Base-by-base conservation (phyloP, 139 green algal genomes). In the Chlamydomonas sphaeroides region DNA sequence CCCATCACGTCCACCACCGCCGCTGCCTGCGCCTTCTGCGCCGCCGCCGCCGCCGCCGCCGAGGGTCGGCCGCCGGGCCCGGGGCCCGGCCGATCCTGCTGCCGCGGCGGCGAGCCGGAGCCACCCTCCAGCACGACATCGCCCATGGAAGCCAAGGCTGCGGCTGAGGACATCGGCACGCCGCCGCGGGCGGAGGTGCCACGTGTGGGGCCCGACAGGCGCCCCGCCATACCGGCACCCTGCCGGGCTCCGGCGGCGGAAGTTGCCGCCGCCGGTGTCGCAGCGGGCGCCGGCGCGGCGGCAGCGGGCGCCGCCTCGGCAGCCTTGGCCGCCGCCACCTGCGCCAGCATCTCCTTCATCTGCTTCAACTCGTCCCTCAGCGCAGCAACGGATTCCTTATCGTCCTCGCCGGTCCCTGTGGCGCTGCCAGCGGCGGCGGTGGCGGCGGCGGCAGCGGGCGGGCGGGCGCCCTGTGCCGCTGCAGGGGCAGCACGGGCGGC, bases 101-200 rank as follows among this genome's bases (percentile, higher is more conserved):
- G 23, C 14, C 71, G 71, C 51, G 71, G 56, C 17, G 74, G 74
- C 42, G 74, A 80, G 15, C 59, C 59, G 3, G 59, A 61, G 14
- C 74, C 74, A 32, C 74, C 74, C 30, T 80, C 74, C 0, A 80
- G 70, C 21, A 80, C 41, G 17, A 80, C 74, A 14, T 61, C 32
- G 17, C 18, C 23, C 56, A 62, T 62, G 56, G 45, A 10, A 17
- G 53, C 53, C 53, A 62, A 30, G 53, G 53, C n/a, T n/a, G n/a
- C 53, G 45, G 45, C 45, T 21, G 45, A 53, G 45, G 45, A 53
- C 45, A 53, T 53, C 11, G 45, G 45, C 10, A 10, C n/a, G 45
- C 45, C 45, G 11, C 45, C 45, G 45, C 11, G 11, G 11, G 45
- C 45, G 10, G 45, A 53, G 45, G 45, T n/a, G n/a, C n/a, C n/a